Percentiles rank a stretch among this genome's conserved stretches.
phyloP scores from a whole-genome alignment of 805 yeast species.

The Teunomyces tritomae region DNA sequence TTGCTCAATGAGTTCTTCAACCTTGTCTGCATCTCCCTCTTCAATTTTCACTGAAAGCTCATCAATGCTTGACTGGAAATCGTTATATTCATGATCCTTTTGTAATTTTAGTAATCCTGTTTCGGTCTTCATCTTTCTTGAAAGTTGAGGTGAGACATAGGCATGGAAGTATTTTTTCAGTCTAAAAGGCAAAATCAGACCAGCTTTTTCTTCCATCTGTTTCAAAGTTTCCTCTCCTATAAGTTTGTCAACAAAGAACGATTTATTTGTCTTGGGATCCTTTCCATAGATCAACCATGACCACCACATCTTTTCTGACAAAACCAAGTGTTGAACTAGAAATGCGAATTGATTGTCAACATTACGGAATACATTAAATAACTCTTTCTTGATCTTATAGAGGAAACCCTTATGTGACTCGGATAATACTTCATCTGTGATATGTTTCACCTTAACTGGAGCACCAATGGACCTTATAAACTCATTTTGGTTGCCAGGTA shows the following conservation, averaged over 20 bases:
- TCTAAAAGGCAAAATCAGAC: constrained; percentile 24
- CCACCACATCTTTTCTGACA: constrained; percentile 38
- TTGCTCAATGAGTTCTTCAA: constrained; percentile 19
- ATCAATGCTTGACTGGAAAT: constrained; percentile 8
- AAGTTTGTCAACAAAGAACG: constrained; percentile 23
- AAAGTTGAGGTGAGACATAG: constrained; percentile 42
- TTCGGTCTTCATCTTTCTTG: constrained; percentile 36
- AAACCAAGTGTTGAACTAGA: constrained; percentile 24
- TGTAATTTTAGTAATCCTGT: constrained; percentile 28
- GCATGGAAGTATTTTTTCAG: constrained; percentile 38
- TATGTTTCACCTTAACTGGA: constrained; percentile 32
- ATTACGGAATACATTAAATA: constrained; percentile 17
- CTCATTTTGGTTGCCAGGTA: constrained; percentile 17
- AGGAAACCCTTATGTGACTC: constrained; percentile 21
- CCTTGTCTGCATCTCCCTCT: constrained; percentile 4
- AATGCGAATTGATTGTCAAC: constrained; percentile 27
- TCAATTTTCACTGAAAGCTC: constrained; percentile 12
- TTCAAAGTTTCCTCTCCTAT: constrained; percentile 21
- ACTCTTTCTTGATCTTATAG: constrained; percentile 25
- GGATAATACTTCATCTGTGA: constrained; percentile 31
- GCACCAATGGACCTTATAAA: constrained; percentile 22
- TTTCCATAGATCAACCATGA: constrained; percentile 40
- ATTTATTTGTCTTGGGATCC: constrained; percentile 27
- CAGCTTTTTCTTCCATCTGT: constrained; percentile 15
- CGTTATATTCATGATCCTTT: constrained; percentile 5